Base-by-base conservation (phyloP, 2,329 filamentous ascomycete genomes). In the Hansfordia pulvinata region DNA sequence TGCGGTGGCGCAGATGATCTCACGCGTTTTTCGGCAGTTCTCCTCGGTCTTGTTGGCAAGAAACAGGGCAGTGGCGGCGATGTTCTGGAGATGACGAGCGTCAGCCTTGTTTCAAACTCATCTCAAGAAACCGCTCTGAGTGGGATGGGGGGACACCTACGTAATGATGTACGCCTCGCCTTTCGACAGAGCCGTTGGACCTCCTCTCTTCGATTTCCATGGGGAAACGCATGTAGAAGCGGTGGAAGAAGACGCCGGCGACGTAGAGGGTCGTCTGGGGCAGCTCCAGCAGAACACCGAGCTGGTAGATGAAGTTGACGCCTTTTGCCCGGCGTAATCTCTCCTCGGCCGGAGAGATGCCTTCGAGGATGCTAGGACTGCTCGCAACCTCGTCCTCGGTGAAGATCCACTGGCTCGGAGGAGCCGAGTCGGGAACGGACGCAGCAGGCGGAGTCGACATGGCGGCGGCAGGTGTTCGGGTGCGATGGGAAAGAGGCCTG, bases 191-290 rank as follows among this genome's bases (percentile, higher is more conserved):
- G 46, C 76, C 88, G 45, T 67, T 75, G 35, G n/a, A n/a, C n/a
- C n/a, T n/a, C n/a, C n/a, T n/a, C n/a, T n/a, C n/a, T n/a, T n/a
- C n/a, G n/a, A n/a, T n/a, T n/a, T n/a, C n/a, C n/a, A n/a, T n/a
- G n/a, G n/a, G n/a, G n/a, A n/a, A n/a, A n/a, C 85, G 76, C 84
- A 96, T 94, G 49, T 85, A 86, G 51, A 93, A 96, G 17, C 90
- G 74, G 52, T 98, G 88, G 50, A 98, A 86, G 59, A 93, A 96
- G 22, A 93, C 79, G 11, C 82, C 80, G 1, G 90, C 90, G 1
- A 92, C 92, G 53, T 81, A 86, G 21, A 98, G 63, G 0, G 90
- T 96, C 30, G 90, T 73, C 51, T 94, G 86, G 9, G 88, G 88
- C 26, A 96, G 61, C 48, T 93, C 88, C 27, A 96, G 69, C 60